phyloP scores from a whole-genome alignment of 495 filamentous ascomycete genomes.

The Pseudotulostoma volvatum region DNA sequence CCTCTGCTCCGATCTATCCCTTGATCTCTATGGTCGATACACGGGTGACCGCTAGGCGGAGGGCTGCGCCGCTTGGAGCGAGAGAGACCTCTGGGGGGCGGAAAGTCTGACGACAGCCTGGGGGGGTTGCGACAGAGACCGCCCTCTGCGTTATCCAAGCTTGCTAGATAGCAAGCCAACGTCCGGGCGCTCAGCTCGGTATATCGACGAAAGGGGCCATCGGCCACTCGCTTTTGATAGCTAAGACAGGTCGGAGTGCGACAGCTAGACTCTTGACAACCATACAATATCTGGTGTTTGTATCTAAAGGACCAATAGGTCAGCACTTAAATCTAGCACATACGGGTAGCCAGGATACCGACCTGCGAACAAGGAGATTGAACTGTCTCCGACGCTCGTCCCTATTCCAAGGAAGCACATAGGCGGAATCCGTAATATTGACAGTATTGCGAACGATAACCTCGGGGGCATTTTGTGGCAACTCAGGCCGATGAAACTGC shows the following conservation, averaged over 20 bases:
- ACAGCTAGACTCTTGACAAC: conserved; percentile 56
- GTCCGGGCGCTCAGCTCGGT: conserved; percentile 55
- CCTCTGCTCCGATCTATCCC: neutral
- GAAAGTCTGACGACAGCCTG: conserved; percentile 17
- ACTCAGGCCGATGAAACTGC: conserved; percentile 23
- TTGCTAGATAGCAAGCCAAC: conserved; percentile 62
- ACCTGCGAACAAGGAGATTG: conserved; percentile 37
- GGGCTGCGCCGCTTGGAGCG: conserved; percentile 18
- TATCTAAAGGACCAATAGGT: conserved; percentile 37
- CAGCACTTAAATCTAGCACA: conserved; percentile 2
- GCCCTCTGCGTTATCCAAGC: conserved; percentile 57
- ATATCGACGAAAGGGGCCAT: conserved; percentile 56
- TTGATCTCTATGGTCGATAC: neutral
- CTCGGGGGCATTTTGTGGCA: conserved; percentile 33
- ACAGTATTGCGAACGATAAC: conserved; percentile 34
- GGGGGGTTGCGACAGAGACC: conserved; percentile 50
- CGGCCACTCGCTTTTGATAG: conserved; percentile 47
- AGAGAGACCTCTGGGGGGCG: conserved; percentile 12
- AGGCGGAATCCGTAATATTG: conserved; percentile 27
- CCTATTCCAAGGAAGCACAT: conserved; percentile 30
- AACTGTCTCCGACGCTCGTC: conserved; percentile 36
- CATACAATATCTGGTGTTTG: conserved; percentile 67
- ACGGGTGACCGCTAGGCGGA: conserved; percentile 6
- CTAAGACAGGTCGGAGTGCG: conserved; percentile 66
- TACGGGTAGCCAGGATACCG: conserved; percentile 8